phyloP scores from a whole-genome alignment of 106 monocot species.

The Vanilla planifolia region DNA sequence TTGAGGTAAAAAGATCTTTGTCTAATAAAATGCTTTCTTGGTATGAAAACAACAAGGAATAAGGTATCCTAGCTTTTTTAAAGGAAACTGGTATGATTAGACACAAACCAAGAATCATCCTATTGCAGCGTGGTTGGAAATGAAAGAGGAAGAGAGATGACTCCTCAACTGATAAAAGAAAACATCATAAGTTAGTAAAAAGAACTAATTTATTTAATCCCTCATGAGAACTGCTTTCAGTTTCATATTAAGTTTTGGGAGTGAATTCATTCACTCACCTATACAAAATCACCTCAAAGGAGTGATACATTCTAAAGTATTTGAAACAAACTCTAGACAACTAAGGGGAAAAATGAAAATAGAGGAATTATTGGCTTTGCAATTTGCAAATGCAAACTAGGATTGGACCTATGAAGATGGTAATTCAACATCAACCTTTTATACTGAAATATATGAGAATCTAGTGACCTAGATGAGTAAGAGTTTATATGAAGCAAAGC shows the following conservation, averaged over 20 bases:
- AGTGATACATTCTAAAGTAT: background rate
- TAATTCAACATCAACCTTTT: background rate
- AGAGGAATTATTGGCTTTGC: background rate
- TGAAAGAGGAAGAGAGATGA: background rate
- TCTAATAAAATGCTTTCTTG: background rate
- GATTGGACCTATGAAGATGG: background rate
- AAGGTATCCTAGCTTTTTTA: background rate
- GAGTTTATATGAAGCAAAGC: too few species aligned
- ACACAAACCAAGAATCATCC: background rate
- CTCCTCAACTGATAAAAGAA: background rate
- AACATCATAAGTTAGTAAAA: background rate
- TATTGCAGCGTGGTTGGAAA: background rate
- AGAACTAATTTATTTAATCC: background rate
- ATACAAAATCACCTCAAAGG: background rate
- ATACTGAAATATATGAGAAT: background rate
- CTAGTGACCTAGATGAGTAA: background rate
- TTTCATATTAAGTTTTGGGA: background rate
- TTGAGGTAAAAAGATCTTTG: background rate
- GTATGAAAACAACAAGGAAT: background rate
- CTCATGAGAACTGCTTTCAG: background rate
- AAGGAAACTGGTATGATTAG: background rate
- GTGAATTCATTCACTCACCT: background rate
- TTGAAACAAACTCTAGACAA: background rate
- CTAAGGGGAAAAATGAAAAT: background rate
- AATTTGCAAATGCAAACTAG: background rate